phyloP scores from a whole-genome alignment of 495 filamentous ascomycete species.

The Podospora appendiculata region DNA sequence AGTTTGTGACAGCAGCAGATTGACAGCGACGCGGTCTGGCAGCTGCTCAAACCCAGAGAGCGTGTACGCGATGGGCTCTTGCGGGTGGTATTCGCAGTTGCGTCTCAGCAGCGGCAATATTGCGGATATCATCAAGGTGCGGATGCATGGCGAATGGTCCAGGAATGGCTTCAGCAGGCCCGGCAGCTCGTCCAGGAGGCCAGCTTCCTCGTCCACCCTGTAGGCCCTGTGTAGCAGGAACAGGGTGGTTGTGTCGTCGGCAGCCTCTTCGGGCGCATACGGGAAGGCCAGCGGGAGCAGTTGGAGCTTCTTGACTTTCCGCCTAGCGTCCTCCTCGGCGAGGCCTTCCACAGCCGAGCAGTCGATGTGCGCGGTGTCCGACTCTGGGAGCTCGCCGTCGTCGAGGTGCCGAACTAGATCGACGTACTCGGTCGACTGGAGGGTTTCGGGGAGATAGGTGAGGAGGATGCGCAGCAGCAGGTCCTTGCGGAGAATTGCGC shows the following conservation, averaged over 20 bases:
- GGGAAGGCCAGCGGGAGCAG: constrained; percentile 53
- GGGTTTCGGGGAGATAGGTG: constrained; percentile 75
- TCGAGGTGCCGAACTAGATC: constrained; percentile 50
- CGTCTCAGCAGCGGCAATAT: constrained; percentile 71
- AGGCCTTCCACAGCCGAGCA: constrained; percentile 52
- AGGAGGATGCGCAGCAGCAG: constrained; percentile 73
- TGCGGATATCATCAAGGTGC: constrained; percentile 69
- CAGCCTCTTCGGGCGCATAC: constrained; percentile 33
- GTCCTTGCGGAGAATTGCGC: constrained; percentile 51
- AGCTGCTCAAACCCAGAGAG: constrained; percentile 55
- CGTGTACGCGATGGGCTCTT: constrained; percentile 45
- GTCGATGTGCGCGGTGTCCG: constrained; percentile 38
- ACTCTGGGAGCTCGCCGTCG: constrained; percentile 27
- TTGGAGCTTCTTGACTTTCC: constrained; percentile 61
- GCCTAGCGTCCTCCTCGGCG: constrained; percentile 56
- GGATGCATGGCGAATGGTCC: constrained; percentile 53
- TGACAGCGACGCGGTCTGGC: constrained; percentile 54
- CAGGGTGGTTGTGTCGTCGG: constrained; percentile 50
- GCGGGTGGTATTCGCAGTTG: constrained; percentile 77
- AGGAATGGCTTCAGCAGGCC: constrained; percentile 70
- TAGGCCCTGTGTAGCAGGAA: constrained; percentile 74
- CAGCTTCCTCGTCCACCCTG: constrained; percentile 70
- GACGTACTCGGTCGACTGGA: constrained; percentile 57
- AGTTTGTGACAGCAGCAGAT: constrained; percentile 60
- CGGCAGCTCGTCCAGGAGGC: constrained; percentile 64